Percentiles rank a stretch among this genome's conserved stretches.
phyloP scores from a whole-genome alignment of 352 stramenopile species.

The Phytophthora idaei region DNA sequence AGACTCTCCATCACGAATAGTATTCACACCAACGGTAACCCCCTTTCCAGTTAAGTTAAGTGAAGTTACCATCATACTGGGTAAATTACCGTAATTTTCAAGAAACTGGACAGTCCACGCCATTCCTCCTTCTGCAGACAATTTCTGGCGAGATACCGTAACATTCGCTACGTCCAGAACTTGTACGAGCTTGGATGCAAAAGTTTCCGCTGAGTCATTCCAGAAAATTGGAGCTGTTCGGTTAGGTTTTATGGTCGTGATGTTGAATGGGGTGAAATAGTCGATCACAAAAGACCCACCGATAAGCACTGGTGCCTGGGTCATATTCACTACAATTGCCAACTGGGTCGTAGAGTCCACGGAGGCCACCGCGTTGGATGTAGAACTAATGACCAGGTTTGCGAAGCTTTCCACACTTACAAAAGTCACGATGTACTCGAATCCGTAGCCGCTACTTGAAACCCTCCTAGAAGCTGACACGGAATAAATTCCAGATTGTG shows the following conservation, averaged over 20 bases:
- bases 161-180: slow-evolving; percentile 67
- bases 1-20: slow-evolving; percentile 54
- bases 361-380: slow-evolving; percentile 19
- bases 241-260: slow-evolving; percentile 32
- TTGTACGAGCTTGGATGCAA: slow-evolving; percentile 41
- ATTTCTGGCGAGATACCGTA: slow-evolving; percentile 33
- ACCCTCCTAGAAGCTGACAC: slow-evolving; percentile 31
- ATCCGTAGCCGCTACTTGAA: slow-evolving; percentile 37
- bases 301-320: slow-evolving; percentile 49
- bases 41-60: slow-evolving; percentile 61
- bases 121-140: slow-evolving; percentile 63
- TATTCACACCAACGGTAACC: slow-evolving; percentile 39
- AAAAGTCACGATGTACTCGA: slow-evolving; percentile 64
- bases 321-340: slow-evolving; percentile 27
- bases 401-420: slow-evolving; percentile 53
- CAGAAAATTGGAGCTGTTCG: slow-evolving; percentile 44
- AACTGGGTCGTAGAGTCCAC: slow-evolving; percentile 13
- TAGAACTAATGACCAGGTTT: slow-evolving; percentile 31
- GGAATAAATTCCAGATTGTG: slow-evolving; percentile 44
- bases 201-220: slow-evolving; percentile 44
- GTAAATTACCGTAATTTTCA: slow-evolving; percentile 65
- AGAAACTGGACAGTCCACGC: slow-evolving; percentile 72
- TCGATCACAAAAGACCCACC: slow-evolving; percentile 52
- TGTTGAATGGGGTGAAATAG: slow-evolving; percentile 56
- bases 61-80: slow-evolving; percentile 36